A percentile compares a stretch with the other conserved stretches of the same genome.
phyloP scores from a whole-genome alignment of 257 asterid species.

The Primulina tabacum region DNA sequence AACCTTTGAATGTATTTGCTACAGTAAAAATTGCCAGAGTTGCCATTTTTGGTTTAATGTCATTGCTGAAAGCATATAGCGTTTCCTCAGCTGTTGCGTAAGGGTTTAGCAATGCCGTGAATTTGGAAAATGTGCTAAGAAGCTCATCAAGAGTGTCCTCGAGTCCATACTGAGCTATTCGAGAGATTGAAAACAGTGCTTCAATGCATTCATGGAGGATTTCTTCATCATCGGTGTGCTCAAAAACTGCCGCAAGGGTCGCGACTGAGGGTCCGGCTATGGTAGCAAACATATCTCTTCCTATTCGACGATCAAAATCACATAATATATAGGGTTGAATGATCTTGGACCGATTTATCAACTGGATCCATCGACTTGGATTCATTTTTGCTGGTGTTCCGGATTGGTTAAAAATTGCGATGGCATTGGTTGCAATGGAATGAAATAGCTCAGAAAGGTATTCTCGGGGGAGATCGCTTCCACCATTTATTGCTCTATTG shows the following conservation, averaged over 20 bases:
- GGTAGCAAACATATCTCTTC: slow-evolving; percentile 82
- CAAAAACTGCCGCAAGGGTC: slow-evolving; percentile 80
- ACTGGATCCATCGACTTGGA: slow-evolving; percentile 82
- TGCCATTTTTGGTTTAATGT: slow-evolving; percentile 89
- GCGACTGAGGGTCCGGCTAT: slow-evolving; percentile 89
- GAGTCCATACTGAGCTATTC: slow-evolving; percentile 77
- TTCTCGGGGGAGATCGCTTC: slow-evolving; percentile 85
- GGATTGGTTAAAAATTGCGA: slow-evolving; percentile 40
- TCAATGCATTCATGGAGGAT: slow-evolving; percentile 81
- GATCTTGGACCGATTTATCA: slow-evolving; percentile 59
- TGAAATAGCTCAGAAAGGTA: slow-evolving; percentile 79
- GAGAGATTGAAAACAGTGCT: slow-evolving; percentile 67
- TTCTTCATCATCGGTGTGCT: slow-evolving; percentile 79
- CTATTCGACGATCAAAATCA: slow-evolving; percentile 71
- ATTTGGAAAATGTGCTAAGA: slow-evolving; percentile 74
- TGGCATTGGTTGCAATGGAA: slow-evolving; percentile 63
- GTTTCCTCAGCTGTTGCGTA: slow-evolving; percentile 85
- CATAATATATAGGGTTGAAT: slow-evolving; percentile 54
- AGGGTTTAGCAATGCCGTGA: slow-evolving; percentile 74
- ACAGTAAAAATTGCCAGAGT: slow-evolving; percentile 79
- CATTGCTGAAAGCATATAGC: slow-evolving; percentile 69
- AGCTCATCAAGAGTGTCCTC: slow-evolving; percentile 89
- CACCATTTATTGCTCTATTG: slow-evolving; percentile 74
- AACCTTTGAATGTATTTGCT: slow-evolving; percentile 70
- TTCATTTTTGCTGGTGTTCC: slow-evolving; percentile 52